Evolutionary conservation across 2,329 filamentous ascomycete genomes (phyloP).

Genomic region (Orbilia quercus): DNA sequence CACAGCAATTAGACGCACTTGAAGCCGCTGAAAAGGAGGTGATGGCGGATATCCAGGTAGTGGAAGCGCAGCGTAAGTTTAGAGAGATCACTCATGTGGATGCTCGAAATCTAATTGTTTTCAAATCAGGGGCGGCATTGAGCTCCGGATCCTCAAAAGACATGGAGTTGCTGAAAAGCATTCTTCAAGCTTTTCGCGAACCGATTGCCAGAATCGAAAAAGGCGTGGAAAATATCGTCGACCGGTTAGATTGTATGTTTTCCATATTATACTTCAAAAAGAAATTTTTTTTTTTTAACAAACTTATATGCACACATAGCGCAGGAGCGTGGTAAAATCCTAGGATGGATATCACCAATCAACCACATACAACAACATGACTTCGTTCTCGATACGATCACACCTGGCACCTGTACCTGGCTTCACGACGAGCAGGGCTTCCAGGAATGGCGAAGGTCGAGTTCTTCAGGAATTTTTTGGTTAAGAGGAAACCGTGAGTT

Average conservation of each 20-base stretch:
- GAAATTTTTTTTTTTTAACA: neutral
- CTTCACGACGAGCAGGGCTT: slow-evolving; percentile 54
- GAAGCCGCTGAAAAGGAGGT: neutral
- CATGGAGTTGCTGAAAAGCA: slow-evolving; percentile 32
- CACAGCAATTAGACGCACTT: neutral
- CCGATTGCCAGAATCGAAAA: slow-evolving; percentile 57
- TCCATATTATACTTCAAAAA: neutral
- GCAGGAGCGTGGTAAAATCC: slow-evolving; percentile 53
- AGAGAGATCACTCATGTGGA: neutral
- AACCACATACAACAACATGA: slow-evolving; percentile 58
- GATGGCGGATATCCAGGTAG: slow-evolving; percentile 1
- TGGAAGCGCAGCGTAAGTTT: slow-evolving; percentile 10
- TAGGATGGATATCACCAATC: slow-evolving; percentile 60
- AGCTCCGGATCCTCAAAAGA: neutral
- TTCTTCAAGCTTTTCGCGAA: slow-evolving; percentile 54
- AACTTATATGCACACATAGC: neutral
- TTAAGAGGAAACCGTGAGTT: slow-evolving; percentile 59
- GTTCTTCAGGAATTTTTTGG: slow-evolving; percentile 58
- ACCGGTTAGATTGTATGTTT: slow-evolving; percentile 35
- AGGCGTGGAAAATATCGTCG: slow-evolving; percentile 44
- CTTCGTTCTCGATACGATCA: slow-evolving; percentile 39
- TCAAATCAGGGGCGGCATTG: neutral
- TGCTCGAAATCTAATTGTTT: neutral
- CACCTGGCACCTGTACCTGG: slow-evolving; percentile 57
- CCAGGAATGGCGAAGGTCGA: slow-evolving; percentile 56